Conservation (phyloP, 106 monocot species). For the Gastrodia elata region DNA sequence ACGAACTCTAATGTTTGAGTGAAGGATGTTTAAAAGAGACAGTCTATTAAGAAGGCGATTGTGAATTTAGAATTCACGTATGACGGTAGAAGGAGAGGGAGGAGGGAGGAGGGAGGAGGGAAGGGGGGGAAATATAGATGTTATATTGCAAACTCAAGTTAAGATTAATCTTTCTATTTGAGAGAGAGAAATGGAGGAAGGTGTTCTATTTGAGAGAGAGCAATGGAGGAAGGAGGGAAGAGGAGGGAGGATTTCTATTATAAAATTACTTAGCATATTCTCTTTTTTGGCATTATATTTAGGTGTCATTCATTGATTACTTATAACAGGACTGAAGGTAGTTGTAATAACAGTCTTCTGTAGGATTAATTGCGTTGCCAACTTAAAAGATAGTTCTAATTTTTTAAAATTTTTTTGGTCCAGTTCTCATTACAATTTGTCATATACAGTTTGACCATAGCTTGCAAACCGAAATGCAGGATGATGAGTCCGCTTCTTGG, state of each 20-base stretch:
- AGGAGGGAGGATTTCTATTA: neutral
- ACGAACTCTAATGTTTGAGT: no score
- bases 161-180: no score
- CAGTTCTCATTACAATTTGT: neutral
- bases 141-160: no score
- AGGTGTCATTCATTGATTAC: neutral
- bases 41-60: no score
- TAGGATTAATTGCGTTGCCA: neutral
- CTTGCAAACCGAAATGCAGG: conserved; percentile 46
- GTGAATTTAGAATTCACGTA: no score
- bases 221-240: no score
- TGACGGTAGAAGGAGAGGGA: no score
- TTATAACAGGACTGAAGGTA: neutral
- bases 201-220: no score
- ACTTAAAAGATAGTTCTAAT: neutral
- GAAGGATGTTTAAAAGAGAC: no score
- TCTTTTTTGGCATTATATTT: neutral
- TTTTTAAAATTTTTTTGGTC: neutral
- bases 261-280: neutral
- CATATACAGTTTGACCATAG: neutral
- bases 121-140: no score
- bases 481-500: conserved; percentile 85
- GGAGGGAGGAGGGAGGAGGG: no score
- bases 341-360: conserved; percentile 1
- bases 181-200: no score